These are phyloP conservation scores for Salix exigua DNA, from an alignment of 345 rosid genomes.

Conservation along the genomic window DNA sequence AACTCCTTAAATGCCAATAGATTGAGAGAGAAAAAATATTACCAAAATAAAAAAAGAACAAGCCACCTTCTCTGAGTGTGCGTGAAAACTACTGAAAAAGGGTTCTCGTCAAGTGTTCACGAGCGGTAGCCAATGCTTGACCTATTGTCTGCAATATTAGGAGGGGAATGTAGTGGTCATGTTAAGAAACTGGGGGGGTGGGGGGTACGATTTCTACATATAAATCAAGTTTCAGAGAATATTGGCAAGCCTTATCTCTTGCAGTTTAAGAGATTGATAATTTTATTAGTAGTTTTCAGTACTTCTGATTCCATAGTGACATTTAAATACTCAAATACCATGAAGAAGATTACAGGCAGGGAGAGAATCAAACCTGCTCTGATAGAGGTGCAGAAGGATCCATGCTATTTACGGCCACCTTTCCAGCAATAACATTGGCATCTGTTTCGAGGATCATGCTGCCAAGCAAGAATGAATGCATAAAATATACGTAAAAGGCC, in stretches of 20 bases:
- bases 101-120: constrained; percentile 66
- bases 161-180: neutral
- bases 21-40: neutral
- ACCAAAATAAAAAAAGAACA: neutral
- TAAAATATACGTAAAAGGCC: neutral
- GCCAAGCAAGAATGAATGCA: constrained; percentile 10
- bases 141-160: constrained; percentile 45
- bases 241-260: neutral
- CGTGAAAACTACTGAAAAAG: constrained; percentile 31
- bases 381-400: constrained; percentile 73
- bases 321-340: neutral
- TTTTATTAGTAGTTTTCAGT: neutral
- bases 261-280: neutral
- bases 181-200: no score
- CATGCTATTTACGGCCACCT: constrained; percentile 75
- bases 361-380: constrained; percentile 56
- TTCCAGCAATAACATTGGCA: constrained; percentile 72
- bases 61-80: neutral
- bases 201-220: neutral
- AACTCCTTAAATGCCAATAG: neutral
- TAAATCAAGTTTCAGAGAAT: neutral
- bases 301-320: neutral
- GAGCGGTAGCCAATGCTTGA: constrained; percentile 63
- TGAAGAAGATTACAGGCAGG: neutral
- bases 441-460: constrained; percentile 92